Conservation (phyloP, 1,284 basidiomycete genomes). For the Vanrija sp. region DNA sequence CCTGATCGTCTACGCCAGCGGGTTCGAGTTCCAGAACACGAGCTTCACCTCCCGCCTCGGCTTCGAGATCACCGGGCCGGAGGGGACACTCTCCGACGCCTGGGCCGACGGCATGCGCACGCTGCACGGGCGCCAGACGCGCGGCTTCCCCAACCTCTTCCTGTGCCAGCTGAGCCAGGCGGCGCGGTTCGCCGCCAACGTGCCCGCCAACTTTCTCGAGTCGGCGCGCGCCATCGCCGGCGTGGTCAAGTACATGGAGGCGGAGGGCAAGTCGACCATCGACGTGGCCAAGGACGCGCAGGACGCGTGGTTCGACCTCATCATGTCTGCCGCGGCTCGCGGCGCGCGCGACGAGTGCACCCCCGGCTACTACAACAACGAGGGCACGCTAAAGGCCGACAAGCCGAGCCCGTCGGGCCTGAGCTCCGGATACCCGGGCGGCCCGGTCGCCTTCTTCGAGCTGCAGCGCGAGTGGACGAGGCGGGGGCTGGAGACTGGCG, state of each 20-base stretch:
- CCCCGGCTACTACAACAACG: constrained; percentile 2
- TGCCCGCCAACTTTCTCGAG: not conserved
- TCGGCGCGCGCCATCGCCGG: not conserved
- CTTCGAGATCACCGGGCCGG: not conserved
- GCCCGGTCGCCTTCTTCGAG: not conserved
- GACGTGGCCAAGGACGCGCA: not conserved
- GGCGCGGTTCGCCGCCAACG: not conserved
- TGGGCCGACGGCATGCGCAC: not conserved
- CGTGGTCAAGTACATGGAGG: not conserved
- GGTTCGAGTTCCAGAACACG: not conserved
- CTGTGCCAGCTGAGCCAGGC: not conserved
- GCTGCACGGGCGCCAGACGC: not conserved
- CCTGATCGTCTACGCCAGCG: not conserved
- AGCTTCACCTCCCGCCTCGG: not conserved
- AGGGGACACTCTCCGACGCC: not conserved
- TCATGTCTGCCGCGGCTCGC: not conserved
- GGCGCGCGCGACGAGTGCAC: not conserved
- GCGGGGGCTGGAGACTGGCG: not conserved
- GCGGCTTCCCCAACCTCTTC: constrained; percentile 2
- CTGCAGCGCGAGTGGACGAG: not conserved
- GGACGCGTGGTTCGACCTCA: not conserved
- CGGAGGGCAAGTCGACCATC: not conserved
- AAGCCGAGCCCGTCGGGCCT: not conserved
- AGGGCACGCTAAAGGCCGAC: not conserved
- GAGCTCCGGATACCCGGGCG: not conserved